These are phyloP conservation scores for Debaryomyces hansenii DNA, from an alignment of 805 yeast genomes.

Conservation along the genomic window DNA sequence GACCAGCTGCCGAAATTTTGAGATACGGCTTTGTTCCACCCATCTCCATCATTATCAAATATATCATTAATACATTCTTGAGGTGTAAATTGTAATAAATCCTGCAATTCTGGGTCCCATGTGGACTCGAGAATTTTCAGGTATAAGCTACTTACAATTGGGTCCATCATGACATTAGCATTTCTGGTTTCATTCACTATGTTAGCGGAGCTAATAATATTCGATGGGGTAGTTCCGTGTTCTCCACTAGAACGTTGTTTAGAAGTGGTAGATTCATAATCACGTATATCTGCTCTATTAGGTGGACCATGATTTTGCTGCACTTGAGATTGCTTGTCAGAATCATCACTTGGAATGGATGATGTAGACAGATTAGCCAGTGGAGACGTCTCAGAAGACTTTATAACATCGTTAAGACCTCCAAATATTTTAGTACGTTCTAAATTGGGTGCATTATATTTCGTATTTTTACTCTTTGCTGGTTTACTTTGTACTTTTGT, in stretches of 20 bases:
- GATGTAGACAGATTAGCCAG: slow-evolving; percentile 3
- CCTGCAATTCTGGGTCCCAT: slow-evolving; percentile 56
- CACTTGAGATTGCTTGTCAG: slow-evolving; percentile 4
- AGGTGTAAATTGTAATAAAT: slow-evolving; percentile 57
- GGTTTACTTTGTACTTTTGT: slow-evolving; percentile 1
- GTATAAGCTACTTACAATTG: slow-evolving; percentile 50
- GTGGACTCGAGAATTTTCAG: slow-evolving; percentile 56
- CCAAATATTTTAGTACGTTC: slow-evolving; percentile 48
- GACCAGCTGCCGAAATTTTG: slow-evolving; percentile 1
- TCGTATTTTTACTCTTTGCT: slow-evolving; percentile 32
- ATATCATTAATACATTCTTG: slow-evolving; percentile 74
- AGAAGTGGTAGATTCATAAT: background rate
- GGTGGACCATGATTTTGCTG: background rate
- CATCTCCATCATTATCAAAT: slow-evolving; percentile 66
- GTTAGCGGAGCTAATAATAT: background rate
- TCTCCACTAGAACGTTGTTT: background rate
- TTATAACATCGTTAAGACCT: slow-evolving; percentile 46
- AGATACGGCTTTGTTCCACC: slow-evolving; percentile 5
- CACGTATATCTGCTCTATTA: background rate
- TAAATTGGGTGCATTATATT: slow-evolving; percentile 39
- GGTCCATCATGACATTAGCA: slow-evolving; percentile 39
- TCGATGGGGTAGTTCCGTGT: background rate
- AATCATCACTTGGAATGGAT: slow-evolving; percentile 2
- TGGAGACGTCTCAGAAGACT: background rate
- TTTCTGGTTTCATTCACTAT: background rate